These are phyloP conservation scores for Cytospora piceicola DNA, from an alignment of 2,329 filamentous ascomycete species.

Conservation along the genomic window DNA sequence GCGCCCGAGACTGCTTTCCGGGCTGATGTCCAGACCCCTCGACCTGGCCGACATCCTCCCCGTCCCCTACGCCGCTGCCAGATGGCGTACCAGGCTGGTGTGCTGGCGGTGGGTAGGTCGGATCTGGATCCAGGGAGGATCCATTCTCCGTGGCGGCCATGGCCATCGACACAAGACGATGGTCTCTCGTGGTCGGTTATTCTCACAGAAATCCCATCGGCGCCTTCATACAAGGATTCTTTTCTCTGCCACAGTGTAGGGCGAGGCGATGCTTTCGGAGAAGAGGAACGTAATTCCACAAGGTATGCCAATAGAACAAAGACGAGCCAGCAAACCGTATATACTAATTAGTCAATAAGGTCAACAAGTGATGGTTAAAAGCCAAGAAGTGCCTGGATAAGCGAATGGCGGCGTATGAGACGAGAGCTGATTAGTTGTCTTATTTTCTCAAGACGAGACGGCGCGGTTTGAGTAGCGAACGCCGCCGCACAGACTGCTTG, in stretches of 20 bases:
- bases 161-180: conserved; percentile 21
- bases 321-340: background rate
- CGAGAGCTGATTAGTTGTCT: background rate
- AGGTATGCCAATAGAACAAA: background rate
- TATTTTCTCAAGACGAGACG: too few relatives aligned
- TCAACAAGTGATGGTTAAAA: background rate
- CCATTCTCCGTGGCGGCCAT: conserved; percentile 21
- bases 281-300: background rate
- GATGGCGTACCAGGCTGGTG: conserved; percentile 1
- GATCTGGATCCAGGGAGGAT: conserved; percentile 23
- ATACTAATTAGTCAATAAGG: background rate
- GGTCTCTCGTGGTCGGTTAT: conserved; percentile 5
- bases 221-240: conserved; percentile 24
- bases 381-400: background rate
- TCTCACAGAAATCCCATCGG: conserved; percentile 19
- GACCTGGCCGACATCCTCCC: conserved; percentile 15
- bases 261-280: background rate
- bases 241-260: conserved; percentile 1
- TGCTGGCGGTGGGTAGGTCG: background rate
- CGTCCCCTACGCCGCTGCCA: conserved; percentile 8
- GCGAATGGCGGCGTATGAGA: background rate
- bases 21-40: background rate
- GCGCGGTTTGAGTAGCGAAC: too few relatives aligned
- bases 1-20: background rate
- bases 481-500: too few relatives aligned